Percentiles rank a stretch among this genome's conserved stretches.
These are phyloP conservation scores for Quercus tomentella DNA, from an alignment of 331 rosid genomes.

Conservation along the genomic window DNA sequence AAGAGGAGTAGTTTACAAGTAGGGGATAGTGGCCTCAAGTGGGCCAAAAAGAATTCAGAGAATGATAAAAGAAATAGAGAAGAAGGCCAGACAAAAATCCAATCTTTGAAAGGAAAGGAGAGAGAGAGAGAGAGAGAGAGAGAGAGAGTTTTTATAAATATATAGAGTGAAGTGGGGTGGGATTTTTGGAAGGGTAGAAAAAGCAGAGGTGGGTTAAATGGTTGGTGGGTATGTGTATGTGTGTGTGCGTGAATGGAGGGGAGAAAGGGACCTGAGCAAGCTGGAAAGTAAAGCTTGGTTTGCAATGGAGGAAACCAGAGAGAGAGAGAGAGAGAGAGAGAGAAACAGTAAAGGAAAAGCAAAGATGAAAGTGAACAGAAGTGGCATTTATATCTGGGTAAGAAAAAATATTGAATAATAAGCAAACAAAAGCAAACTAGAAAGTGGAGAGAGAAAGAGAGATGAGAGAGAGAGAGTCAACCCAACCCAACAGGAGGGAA, in stretches of 20 bases:
- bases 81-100: conserved; percentile 60
- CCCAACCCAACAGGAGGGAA: conserved; percentile 35
- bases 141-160: conserved; percentile 11
- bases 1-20: conserved; percentile 38
- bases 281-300: conserved; percentile 71
- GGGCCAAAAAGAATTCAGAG: conserved; percentile 44
- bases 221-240: conserved; percentile 55
- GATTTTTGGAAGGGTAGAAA: conserved; percentile 24
- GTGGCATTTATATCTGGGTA: conserved; percentile 37
- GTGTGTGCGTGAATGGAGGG: conserved; percentile 18
- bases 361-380: conserved; percentile 34
- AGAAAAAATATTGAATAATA: conserved; percentile 29
- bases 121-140: conserved; percentile 20
- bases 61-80: conserved; percentile 14
- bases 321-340: conserved; percentile 40
- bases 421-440: conserved; percentile 30
- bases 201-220: conserved; percentile 47
- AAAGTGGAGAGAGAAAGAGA: conserved; percentile 12
- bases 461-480: conserved; percentile 30
- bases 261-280: conserved; percentile 45
- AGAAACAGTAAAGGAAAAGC: conserved; percentile 59
- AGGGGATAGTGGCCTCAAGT: conserved; percentile 35
- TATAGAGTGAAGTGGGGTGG: conserved; percentile 7
- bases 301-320: conserved; percentile 73
- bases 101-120: conserved; percentile 37